These are phyloP conservation scores for Friedmanniomyces simplex DNA, from an alignment of 495 filamentous ascomycete species.

Conservation along the genomic window DNA sequence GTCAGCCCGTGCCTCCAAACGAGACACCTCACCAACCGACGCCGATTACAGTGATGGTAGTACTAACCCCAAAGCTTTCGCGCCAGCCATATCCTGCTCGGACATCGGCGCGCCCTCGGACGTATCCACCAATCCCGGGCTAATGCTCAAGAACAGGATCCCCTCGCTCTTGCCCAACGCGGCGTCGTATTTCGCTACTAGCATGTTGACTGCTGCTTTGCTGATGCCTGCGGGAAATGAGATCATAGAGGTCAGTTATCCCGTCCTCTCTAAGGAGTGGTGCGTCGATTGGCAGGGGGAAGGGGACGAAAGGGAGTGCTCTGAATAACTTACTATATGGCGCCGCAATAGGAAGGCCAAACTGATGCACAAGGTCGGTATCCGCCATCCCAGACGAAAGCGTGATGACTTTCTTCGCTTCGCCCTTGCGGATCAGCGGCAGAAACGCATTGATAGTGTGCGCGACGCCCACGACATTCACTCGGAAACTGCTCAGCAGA, in stretches of 20 bases:
- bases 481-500: constrained; percentile 10
- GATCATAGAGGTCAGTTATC: too few species aligned
- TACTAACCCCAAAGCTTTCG: constrained; percentile 7
- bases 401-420: constrained; percentile 22
- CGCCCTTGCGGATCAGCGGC: constrained; percentile 17
- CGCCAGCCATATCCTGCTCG: constrained; percentile 1
- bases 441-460: constrained; percentile 25
- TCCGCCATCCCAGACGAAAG: constrained; percentile 24
- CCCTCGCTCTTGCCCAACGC: constrained; percentile 15
- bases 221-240: neutral
- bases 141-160: constrained; percentile 19
- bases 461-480: constrained; percentile 22
- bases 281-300: too few species aligned
- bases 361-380: constrained; percentile 13
- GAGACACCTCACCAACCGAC: too few species aligned
- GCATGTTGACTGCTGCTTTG: constrained; percentile 24
- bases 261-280: too few species aligned
- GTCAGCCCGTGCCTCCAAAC: neutral
- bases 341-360: constrained; percentile 7
- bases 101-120: neutral
- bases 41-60: neutral
- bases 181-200: constrained; percentile 23
- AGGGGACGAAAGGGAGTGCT: too few species aligned
- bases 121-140: constrained; percentile 22
- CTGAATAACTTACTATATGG: constrained; percentile 18